Evolutionary conservation across 2,329 filamentous ascomycete species (phyloP), one percentile per base, ranked within the genome.

Genomic region (Arachnomyces sp.): DNA sequence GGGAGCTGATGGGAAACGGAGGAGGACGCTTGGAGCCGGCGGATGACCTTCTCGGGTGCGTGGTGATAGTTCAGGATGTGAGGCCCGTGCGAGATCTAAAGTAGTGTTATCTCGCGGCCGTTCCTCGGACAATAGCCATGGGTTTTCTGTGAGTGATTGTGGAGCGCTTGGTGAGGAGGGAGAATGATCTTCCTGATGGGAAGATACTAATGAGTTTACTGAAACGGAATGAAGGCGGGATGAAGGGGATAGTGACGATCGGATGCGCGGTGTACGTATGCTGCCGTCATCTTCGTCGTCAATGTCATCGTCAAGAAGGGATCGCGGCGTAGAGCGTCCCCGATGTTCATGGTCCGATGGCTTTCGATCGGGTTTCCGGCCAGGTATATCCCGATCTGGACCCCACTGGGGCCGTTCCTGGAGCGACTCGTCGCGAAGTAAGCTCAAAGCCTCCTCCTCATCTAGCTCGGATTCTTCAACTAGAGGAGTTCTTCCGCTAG

Each of bases 401-500:
- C 21, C 21, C 21, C 21, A 25, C 21, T 25, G 21, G 5, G 21
- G 21, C 21, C 21, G 21, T 5, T 5, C 21, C 5, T 25, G 55
- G 39, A 65, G 65, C 8, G 52, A 50, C 40, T 68, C 63, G 28
- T 58, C 59, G 49, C 59, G 51, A 42, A 61, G 43, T 45, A 66
- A 53, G 39, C 61, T 62, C 52, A 65, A 67, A 35, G 55, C 66
- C 48, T 71, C 73, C 54, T 83, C 80, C 53, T 82, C 80, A 31
- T 75, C 70, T 29, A 75, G 73, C 50, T 82, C 80, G 47, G 82
- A 78, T 12, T 78, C 68, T 28, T 77, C 76, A 33, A 79, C 76
- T 18, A 65, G 74, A 8, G 71, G 66, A 37, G 75, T 69, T 50
- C 89, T 75, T 39, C 87, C 88, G 54, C 84, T 94, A 1, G 92